phyloP scores from a whole-genome alignment of 805 yeast species.

The Diddensiella caesifluorescens region DNA sequence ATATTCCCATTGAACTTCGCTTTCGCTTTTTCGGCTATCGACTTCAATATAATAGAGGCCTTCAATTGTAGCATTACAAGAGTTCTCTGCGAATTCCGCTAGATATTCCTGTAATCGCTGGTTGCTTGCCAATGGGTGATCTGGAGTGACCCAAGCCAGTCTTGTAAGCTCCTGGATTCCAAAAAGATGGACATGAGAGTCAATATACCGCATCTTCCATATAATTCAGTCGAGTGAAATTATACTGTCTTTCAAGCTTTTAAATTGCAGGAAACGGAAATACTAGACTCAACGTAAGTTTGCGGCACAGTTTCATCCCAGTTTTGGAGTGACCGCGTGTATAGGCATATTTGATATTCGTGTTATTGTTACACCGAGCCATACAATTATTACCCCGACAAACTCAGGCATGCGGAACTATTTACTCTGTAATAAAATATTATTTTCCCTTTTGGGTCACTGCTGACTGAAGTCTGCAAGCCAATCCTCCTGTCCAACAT shows the following conservation, averaged over 20 bases:
- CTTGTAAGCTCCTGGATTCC: conserved; percentile 24
- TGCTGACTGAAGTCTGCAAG: conserved; percentile 2
- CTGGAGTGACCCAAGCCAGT: conserved; percentile 35
- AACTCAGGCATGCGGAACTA: not conserved
- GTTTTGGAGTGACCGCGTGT: too few relatives aligned
- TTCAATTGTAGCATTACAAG: conserved; percentile 16
- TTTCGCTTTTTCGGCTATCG: conserved; percentile 27
- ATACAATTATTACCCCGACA: not conserved
- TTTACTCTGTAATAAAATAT: not conserved
- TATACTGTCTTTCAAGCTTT: too few relatives aligned
- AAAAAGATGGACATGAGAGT: conserved; percentile 38
- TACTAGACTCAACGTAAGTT: too few relatives aligned
- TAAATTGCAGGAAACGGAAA: too few relatives aligned
- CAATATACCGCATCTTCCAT: conserved; percentile 20
- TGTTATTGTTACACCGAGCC: not conserved
- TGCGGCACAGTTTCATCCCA: too few relatives aligned
- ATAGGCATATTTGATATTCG: too few relatives aligned
- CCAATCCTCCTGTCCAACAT: conserved; percentile 7
- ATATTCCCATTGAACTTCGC: conserved; percentile 23
- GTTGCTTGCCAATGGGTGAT: conserved; percentile 26
- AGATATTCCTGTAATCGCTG: conserved; percentile 31
- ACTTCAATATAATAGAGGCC: conserved; percentile 36
- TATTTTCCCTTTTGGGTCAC: not conserved
- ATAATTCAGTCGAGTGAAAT: too few relatives aligned
- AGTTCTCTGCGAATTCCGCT: not conserved